These are phyloP conservation scores for Picea engelmannii DNA, from an alignment of 83 land plant species.

Conservation along the genomic window DNA sequence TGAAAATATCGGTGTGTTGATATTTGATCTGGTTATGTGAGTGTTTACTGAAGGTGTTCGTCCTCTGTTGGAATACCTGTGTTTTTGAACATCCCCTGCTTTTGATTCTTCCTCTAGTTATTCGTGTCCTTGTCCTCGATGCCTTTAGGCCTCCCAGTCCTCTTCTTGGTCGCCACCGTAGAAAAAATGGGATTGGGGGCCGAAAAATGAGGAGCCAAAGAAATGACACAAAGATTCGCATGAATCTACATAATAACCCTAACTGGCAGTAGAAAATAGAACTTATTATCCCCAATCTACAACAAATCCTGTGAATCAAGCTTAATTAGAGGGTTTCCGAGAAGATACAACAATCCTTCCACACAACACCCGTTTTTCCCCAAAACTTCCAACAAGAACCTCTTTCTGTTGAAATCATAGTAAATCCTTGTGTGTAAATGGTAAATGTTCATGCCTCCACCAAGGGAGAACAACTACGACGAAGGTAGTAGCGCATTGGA, in stretches of 20 bases:
- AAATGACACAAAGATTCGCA: not conserved
- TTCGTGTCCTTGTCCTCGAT: no score
- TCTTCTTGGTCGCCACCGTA: not conserved
- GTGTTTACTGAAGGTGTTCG: no score
- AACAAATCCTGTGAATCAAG: constrained; percentile 33
- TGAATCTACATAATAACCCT: not conserved
- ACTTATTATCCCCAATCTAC: constrained; percentile 91
- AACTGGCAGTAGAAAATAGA: constrained; percentile 88
- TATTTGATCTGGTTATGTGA: no score
- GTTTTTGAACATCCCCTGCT: no score
- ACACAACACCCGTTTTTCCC: constrained; percentile 98
- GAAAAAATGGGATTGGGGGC: not conserved
- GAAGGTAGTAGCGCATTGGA: no score
- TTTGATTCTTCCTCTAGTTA: no score
- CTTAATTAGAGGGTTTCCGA: constrained; percentile 81
- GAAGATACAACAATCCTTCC: no score
- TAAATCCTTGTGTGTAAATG: no score
- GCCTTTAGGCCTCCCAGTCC: no score
- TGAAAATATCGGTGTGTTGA: no score
- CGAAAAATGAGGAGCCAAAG: not conserved
- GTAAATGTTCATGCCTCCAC: constrained; percentile 96
- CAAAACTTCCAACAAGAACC: constrained; percentile 88
- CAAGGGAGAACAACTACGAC: constrained; percentile 55
- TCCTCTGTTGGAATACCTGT: no score
- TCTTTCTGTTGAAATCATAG: constrained; percentile 38